phyloP scores from a whole-genome alignment of 2,329 filamentous ascomycete species.

The Botrytis tulipae region DNA sequence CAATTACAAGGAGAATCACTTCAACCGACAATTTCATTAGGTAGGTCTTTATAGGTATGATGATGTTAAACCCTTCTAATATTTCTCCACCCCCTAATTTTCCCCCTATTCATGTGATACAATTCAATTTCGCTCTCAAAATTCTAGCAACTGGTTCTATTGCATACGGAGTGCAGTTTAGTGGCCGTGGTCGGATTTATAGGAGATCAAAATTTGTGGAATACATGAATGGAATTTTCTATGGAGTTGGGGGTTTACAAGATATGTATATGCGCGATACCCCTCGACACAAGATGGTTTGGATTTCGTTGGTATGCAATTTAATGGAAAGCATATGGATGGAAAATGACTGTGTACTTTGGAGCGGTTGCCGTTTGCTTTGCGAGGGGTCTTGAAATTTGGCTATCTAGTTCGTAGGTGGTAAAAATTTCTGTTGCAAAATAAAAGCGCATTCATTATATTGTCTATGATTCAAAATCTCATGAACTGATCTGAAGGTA shows the following conservation, averaged over 20 bases:
- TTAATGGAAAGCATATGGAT: slow-evolving; percentile 9
- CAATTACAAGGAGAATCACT: background rate
- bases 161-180: slow-evolving; percentile 28
- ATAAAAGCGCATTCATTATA: background rate
- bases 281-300: slow-evolving; percentile 5
- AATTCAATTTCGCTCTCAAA: slow-evolving; percentile 24
- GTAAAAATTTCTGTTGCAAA: background rate
- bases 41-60: slow-evolving; percentile 36
- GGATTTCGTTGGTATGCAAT: background rate
- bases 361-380: background rate
- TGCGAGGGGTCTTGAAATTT: background rate
- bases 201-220: slow-evolving; percentile 12
- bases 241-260: slow-evolving; percentile 16
- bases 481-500: background rate
- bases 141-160: slow-evolving; percentile 25
- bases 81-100: slow-evolving; percentile 13
- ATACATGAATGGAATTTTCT: background rate
- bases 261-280: slow-evolving; percentile 17
- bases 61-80: slow-evolving; percentile 23
- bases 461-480: background rate
- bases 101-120: slow-evolving; percentile 26
- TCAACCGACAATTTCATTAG: background rate
- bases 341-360: background rate
- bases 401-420: slow-evolving; percentile 1
- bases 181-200: slow-evolving; percentile 16